These are phyloP conservation scores for Poa annua DNA, from an alignment of 176 grass and related monocot species.

Conservation along the genomic window DNA sequence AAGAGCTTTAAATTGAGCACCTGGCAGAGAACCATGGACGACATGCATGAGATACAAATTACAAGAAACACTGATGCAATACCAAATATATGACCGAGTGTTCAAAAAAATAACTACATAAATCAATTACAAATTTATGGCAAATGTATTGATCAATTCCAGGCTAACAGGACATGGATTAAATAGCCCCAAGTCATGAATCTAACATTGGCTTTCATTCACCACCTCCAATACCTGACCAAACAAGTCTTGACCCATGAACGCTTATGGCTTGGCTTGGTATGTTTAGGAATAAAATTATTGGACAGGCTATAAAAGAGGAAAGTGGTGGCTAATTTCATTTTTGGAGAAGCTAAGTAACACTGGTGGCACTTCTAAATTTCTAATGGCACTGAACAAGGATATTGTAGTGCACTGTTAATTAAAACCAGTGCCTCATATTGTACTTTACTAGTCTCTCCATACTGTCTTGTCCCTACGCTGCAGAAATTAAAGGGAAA, in stretches of 20 bases:
- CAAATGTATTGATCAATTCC: slow-evolving; percentile 6
- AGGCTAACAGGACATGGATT: slow-evolving; percentile 25
- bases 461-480: not conserved
- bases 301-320: not conserved
- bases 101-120: not conserved
- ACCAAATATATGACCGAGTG: not conserved
- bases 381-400: slow-evolving; percentile 13
- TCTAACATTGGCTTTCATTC: slow-evolving; percentile 29
- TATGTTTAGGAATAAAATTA: not conserved
- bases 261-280: not conserved
- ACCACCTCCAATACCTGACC: not conserved
- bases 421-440: slow-evolving; percentile 8
- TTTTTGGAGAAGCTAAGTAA: not conserved
- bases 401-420: not conserved
- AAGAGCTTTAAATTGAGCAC: slow-evolving; percentile 92
- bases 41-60: slow-evolving; percentile 39
- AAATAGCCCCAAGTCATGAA: slow-evolving; percentile 10
- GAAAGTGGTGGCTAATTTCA: slow-evolving; percentile 6
- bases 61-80: slow-evolving; percentile 26
- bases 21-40: slow-evolving; percentile 45
- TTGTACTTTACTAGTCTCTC: slow-evolving; percentile 9
- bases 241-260: slow-evolving; percentile 24
- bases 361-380: not conserved
- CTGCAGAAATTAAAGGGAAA: not conserved
- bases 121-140: not conserved